phyloP scores from a whole-genome alignment of 2,329 filamentous ascomycete species.

The Aspergillus udagawae region DNA sequence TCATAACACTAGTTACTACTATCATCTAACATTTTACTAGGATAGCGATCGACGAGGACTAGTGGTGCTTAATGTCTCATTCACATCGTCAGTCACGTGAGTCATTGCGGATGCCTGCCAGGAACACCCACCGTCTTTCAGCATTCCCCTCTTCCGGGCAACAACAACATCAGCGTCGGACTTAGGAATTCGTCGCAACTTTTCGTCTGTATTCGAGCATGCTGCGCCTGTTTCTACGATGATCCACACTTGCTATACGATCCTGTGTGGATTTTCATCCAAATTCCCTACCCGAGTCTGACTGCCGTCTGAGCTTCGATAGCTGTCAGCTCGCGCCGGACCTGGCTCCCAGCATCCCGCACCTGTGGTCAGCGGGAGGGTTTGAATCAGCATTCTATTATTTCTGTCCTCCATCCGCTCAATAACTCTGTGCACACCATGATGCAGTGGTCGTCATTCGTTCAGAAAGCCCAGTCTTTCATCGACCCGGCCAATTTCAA shows the following conservation, averaged over 20 bases:
- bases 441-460: constrained; percentile 71
- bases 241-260: constrained; percentile 17
- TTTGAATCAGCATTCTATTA: neutral
- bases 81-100: constrained; percentile 11
- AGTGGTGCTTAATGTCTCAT: neutral
- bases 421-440: constrained; percentile 33
- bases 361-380: neutral
- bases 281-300: constrained; percentile 16
- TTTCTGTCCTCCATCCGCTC: neutral
- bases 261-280: constrained; percentile 20
- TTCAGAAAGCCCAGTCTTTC: constrained; percentile 92
- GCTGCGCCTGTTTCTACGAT: constrained; percentile 25
- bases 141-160: constrained; percentile 1
- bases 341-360: constrained; percentile 8
- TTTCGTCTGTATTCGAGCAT: constrained; percentile 17
- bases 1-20: neutral
- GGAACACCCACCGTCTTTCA: constrained; percentile 6
- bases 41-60: neutral
- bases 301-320: constrained; percentile 16
- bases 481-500: constrained; percentile 84
- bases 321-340: constrained; percentile 21
- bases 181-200: constrained; percentile 13
- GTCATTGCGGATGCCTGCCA: constrained; percentile 9
- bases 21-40: no score
- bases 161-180: neutral